Base-by-base conservation (phyloP, 345 rosid species). In the Salix viminalis region DNA sequence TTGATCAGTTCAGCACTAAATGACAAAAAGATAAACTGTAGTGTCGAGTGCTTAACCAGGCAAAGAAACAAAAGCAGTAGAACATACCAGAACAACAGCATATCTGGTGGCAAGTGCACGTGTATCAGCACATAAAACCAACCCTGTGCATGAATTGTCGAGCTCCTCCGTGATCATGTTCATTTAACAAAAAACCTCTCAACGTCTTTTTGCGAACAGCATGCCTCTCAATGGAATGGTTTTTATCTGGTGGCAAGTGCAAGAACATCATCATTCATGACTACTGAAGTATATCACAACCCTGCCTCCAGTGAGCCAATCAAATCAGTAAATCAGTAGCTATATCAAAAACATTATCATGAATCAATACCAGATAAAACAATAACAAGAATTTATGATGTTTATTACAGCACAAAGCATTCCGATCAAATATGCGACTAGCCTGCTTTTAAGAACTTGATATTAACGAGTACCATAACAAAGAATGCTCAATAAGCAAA, bases 231-330 rank as follows among this genome's bases (percentile, higher is more conserved):
- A 67, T 75, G 39, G 70, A 23, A 75, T 54, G 75, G 67, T 67
- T 87, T 39, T 28, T 50, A 72, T 84, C 69, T 2, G 44, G 44
- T 41, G 44, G 46, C 86, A 88, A 62, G 69, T 48, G 75, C 75
- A 41, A 41, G 44, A 41, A 10, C 44, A 41, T 41, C 79, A 42
- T 84, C 83, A 30, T 83, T 79, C 73, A 87, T 70, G 42, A 87
- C 74, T 2, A 87, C 65, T 1, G 88, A 85, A 79, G 88, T n/a
- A n/a, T 87, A 74, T 87, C 86, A 41, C 87, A 85, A 14, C 90
- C 90, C 90, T 87, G 79, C 44, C 39, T 24, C 65, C 81, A 69
- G 18, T 56, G 72, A 70, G 11, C 32, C 72, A n/a, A 34, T 19
- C 67, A 44, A 46, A 42, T 21, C 70, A 48, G 7, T 11, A 54